Conservation (phyloP, 129 eudicot genomes). For the Tanacetum coccineum region DNA sequence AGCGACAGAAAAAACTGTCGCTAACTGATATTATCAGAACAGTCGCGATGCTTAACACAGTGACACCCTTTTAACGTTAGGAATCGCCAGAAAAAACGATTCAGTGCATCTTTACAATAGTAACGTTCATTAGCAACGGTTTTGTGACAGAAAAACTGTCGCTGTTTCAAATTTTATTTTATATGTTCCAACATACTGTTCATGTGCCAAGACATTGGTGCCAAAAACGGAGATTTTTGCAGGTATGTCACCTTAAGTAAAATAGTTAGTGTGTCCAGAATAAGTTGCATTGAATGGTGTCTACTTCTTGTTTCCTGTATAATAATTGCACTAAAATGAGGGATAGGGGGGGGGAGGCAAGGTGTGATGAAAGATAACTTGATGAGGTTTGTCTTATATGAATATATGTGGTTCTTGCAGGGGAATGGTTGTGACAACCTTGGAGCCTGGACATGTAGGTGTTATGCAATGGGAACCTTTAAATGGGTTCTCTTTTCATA, state of each 20-base stretch:
- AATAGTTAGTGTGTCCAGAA: background rate
- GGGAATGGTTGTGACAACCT: conserved; percentile 79
- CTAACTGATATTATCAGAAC: too few species aligned
- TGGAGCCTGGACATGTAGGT: conserved; percentile 96
- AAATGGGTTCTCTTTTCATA: conserved; percentile 34
- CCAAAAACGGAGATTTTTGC: conserved; percentile 90
- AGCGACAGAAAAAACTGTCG: too few species aligned
- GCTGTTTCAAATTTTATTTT: too few species aligned
- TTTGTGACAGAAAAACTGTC: too few species aligned
- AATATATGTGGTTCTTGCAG: conserved; percentile 99
- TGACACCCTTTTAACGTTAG: too few species aligned
- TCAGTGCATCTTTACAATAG: too few species aligned
- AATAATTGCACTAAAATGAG: conserved; percentile 21
- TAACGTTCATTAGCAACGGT: too few species aligned
- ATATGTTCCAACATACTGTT: too few species aligned
- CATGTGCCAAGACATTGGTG: conserved; percentile 99
- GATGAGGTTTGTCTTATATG: conserved; percentile 96
- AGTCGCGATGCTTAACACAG: too few species aligned
- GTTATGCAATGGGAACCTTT: conserved; percentile 59
- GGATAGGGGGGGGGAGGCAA: conserved; percentile 36
- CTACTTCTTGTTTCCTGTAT: conserved; percentile 8
- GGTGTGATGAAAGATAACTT: conserved; percentile 56
- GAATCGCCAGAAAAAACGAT: too few species aligned
- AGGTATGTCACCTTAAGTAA: conserved; percentile 50
- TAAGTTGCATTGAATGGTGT: conserved; percentile 17